These are phyloP conservation scores for Phytophthora capsici DNA, from an alignment of 352 stramenopile species.

Conservation along the genomic window DNA sequence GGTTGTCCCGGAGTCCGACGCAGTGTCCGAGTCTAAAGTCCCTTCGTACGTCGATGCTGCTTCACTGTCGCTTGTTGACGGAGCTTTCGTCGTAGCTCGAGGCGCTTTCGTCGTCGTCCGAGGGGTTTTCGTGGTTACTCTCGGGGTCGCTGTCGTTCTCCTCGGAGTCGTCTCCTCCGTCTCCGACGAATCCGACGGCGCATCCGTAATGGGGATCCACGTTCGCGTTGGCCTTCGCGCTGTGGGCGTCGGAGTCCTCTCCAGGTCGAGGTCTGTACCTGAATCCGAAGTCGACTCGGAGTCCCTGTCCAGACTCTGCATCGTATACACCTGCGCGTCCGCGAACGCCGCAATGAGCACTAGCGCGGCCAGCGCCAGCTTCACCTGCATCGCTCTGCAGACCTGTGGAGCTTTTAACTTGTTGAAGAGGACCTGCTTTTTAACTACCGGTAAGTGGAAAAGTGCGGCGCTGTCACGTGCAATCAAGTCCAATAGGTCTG, in stretches of 20 bases:
- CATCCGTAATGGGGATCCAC: slow-evolving; percentile 34
- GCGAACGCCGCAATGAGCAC: slow-evolving; percentile 3
- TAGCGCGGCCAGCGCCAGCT: slow-evolving; percentile 19
- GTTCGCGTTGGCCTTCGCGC: slow-evolving; percentile 16
- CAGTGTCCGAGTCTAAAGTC: slow-evolving; percentile 5
- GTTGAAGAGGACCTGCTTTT: slow-evolving; percentile 11
- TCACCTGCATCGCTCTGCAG: slow-evolving; percentile 33
- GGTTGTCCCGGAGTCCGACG: slow-evolving; percentile 16
- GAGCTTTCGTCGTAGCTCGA: slow-evolving; percentile 11
- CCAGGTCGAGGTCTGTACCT: not conserved
- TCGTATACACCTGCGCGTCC: slow-evolving; percentile 35
- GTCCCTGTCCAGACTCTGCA: slow-evolving; percentile 21
- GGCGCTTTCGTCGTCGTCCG: slow-evolving; percentile 23
- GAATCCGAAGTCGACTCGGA: not conserved
- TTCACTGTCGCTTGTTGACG: slow-evolving; percentile 10
- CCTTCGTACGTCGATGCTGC: slow-evolving; percentile 20
- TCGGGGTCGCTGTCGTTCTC: slow-evolving; percentile 19
- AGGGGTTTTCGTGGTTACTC: slow-evolving; percentile 20
- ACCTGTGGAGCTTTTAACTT: not conserved
- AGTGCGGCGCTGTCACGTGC: slow-evolving; percentile 19
- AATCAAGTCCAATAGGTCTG: slow-evolving; percentile 14
- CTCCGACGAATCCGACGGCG: slow-evolving; percentile 21
- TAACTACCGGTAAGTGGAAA: slow-evolving; percentile 22
- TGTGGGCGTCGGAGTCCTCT: slow-evolving; percentile 22
- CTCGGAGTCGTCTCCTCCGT: slow-evolving; percentile 18